Evolutionary conservation across 148 eudicot genomes (phyloP).

Genomic region (Arbutus unedo): DNA sequence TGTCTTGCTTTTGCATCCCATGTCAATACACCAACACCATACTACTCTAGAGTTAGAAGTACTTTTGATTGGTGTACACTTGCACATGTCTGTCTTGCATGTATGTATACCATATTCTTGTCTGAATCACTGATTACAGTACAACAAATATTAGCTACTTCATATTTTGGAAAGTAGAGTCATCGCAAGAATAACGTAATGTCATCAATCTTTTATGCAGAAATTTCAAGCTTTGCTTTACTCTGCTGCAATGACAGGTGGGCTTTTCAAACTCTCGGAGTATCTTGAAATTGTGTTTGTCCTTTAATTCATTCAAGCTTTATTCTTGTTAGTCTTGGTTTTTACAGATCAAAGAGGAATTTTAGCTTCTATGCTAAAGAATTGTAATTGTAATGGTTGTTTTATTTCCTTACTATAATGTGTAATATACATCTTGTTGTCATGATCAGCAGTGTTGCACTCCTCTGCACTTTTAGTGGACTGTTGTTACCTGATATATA

Average conservation of each 20-base stretch:
- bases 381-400: neutral
- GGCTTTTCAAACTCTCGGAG: neutral
- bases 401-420: neutral
- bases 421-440: neutral
- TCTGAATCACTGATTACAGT: neutral
- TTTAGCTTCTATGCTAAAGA: neutral
- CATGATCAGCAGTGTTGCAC: neutral
- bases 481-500: no score
- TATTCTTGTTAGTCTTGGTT: neutral
- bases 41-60: neutral
- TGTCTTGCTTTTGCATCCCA: neutral
- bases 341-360: neutral
- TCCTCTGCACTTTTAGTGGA: neutral
- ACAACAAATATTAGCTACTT: slow-evolving; percentile 3
- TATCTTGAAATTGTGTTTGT: neutral
- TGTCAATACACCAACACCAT: neutral
- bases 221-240: slow-evolving; percentile 44
- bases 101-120: neutral
- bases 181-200: neutral
- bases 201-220: slow-evolving; percentile 38
- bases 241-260: slow-evolving; percentile 57
- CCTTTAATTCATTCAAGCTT: neutral
- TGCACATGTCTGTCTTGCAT: neutral
- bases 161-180: slow-evolving; percentile 3
- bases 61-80: neutral